Evolutionary conservation across 768 basidiomycete species (phyloP), one percentile per base, ranked within the genome.

Genomic region (Leccinum longicurvipes): DNA sequence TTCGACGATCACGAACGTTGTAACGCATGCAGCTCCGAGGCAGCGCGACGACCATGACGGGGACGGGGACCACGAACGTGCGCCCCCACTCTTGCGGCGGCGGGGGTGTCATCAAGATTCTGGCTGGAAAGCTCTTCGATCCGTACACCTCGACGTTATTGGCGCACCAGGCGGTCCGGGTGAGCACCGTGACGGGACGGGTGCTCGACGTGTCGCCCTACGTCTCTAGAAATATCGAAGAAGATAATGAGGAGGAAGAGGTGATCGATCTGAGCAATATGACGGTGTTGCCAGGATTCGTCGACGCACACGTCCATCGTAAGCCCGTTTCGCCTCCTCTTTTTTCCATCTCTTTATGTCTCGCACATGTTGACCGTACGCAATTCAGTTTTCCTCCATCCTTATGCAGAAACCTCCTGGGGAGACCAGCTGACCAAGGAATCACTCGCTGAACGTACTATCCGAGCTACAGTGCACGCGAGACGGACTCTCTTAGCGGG

Each of bases 401-500:
- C 82, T 1, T 87, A 85, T 63, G 63, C 74, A 4, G 84, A 86
- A 67, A 78, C 78, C 4, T 73, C 80, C 7, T 87, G 85, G 85
- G 72, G 74, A 15, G 83, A 85, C 62, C 85, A 86, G 60, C 63
- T 85, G 15, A 82, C 79, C 5, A 79, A 78, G 63, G 85, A 86
- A 62, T 77, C 74, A 27, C 63, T 84, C 6, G 76, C 75, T 3
- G 85, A 88, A 63, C 77, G 85, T 17, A 82, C 82, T 1, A 67
- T 88, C 9, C 76, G 85, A 32, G 85, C 85, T 4, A 80, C 82
- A 0, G 75, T 79, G 3, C 86, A 86, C 51, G 85, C 84, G 0
- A 76, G 71, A 27, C 71, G 72, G 47, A 87, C 83, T 4, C 69
- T 85, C 14, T 72, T 83, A 73, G 82, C 83, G 4, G 85, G 85